Evolutionary conservation across 2,329 filamentous ascomycete genomes (phyloP).

Genomic region (Diaporthe citrichinensis): DNA sequence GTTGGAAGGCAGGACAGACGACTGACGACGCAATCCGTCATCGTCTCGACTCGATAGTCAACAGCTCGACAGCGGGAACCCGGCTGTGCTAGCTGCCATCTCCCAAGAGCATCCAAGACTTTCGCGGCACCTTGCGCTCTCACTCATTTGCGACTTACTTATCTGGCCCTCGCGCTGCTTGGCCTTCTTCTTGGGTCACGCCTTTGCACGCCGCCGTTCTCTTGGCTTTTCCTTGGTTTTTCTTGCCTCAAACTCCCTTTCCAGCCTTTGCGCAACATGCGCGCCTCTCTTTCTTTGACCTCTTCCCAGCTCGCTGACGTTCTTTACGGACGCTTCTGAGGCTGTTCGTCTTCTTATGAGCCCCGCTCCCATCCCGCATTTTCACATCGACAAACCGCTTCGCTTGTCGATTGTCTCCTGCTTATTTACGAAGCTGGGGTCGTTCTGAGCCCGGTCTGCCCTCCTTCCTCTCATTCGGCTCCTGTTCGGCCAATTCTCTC

Average conservation of each 20-base stretch:
- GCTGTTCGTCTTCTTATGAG: constrained; percentile 10
- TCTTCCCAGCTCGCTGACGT: constrained; percentile 13
- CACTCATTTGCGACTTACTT: constrained; percentile 27
- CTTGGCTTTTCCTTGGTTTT: constrained; percentile 29
- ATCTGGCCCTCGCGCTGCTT: constrained; percentile 29
- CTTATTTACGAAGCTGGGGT: constrained; percentile 7
- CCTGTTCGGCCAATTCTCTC: constrained; percentile 2
- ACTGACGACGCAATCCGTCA: constrained; percentile 27
- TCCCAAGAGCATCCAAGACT: constrained; percentile 13
- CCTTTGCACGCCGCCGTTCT: constrained; percentile 6
- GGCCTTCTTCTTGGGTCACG: constrained; percentile 21
- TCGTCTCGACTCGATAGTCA: background rate
- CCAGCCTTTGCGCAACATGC: constrained; percentile 10
- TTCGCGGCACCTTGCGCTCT: constrained; percentile 4
- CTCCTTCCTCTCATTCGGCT: background rate
- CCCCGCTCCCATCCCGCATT: constrained; percentile 8
- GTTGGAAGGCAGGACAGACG: background rate
- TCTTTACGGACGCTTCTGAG: constrained; percentile 13
- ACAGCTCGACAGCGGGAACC: background rate
- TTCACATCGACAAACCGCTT: background rate
- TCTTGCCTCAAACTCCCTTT: constrained; percentile 13
- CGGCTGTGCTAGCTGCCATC: constrained; percentile 1
- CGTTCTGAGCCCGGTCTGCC: constrained; percentile 8
- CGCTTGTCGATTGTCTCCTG: constrained; percentile 15
- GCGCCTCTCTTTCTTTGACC: background rate